Conservation (phyloP, 2,329 filamentous ascomycete species). For the Fusarium begoniae region DNA sequence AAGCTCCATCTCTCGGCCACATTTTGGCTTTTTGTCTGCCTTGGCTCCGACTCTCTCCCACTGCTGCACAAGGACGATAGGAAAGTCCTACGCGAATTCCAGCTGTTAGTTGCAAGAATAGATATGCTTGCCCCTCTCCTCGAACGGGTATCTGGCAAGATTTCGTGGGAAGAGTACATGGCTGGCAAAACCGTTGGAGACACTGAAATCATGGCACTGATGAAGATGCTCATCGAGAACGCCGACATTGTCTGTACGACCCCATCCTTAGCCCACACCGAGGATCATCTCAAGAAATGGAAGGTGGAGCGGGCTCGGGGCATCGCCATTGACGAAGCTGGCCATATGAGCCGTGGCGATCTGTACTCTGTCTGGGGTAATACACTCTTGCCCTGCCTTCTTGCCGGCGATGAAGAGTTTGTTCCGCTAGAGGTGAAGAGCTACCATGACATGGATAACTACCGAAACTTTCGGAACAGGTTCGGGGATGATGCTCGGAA, state of each 20-base stretch:
- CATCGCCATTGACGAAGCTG: not conserved
- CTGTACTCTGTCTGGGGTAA: not conserved
- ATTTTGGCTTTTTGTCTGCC: not conserved
- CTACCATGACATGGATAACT: not conserved
- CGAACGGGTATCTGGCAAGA: not conserved
- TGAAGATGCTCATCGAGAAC: not conserved
- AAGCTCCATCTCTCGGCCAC: not conserved
- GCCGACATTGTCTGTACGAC: not conserved
- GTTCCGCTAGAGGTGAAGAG: not conserved
- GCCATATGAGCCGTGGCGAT: not conserved
- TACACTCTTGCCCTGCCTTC: not conserved
- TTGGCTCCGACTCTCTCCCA: not conserved
- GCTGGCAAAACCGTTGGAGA: not conserved
- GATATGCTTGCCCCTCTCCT: too few relatives aligned
- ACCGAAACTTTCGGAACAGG: not conserved
- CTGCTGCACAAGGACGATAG: not conserved
- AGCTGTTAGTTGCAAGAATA: too few relatives aligned
- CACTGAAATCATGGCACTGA: not conserved
- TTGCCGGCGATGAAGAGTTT: not conserved
- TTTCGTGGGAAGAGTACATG: not conserved
- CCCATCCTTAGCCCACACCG: not conserved
- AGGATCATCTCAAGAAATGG: not conserved
- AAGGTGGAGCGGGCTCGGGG: not conserved
- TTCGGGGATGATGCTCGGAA: not conserved
- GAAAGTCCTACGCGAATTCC: rapidly evolving